Evolutionary conservation across 225 moss, liverwort and hornwort species (phyloP), one percentile per base, ranked within the genome.

Genomic region (Bryoerythrophyllum caledonicum): DNA sequence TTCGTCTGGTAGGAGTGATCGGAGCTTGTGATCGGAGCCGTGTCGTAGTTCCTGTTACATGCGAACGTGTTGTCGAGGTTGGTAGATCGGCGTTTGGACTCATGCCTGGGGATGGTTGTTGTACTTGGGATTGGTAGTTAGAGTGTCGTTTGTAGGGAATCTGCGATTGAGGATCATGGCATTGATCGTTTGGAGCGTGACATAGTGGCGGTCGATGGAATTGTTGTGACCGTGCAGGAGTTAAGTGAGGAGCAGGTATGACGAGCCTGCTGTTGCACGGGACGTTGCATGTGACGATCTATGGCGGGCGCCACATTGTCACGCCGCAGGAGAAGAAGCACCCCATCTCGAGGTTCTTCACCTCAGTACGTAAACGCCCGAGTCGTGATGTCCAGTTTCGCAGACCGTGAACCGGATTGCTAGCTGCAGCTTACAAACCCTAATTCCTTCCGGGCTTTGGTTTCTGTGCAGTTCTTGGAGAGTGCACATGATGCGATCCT

Each of bases 251-350:
- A 10, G 24, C 17, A 55, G 57, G 26, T 58, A 96, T 96, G 96
- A 91, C 90, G 77, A 84, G 85, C 78, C 67, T 81, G 63, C 86
- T 96, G 49, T 49, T 96, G 62, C 96, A 96, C 77, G 96, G 96
- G 30, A 89, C 89, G 58, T 73, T 96, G 73, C 81, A 86, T 61
- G 93, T 89, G 65, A 78, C 85, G n/a, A 80, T 96, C 38, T 89
- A 64, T 62, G 83, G 73, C 9, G 91, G 83, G 40, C 86, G 82
- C 49, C 83, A 85, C 28, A 65, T 96, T 11, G 85, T 71, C 15
- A 71, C 86, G 41, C 65, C 69, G 0, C 7, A 13, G 2, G 54
- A 35, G 1, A 60, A 60, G 43, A 70, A 75, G 6, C 44, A 27
- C 1, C 1, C 0, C 4, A 0, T 82, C 21, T 12, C 64, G 11